Evolutionary conservation across 176 grass and related monocot species (phyloP), one percentile per base, ranked within the genome.

Genomic region (Eleusine indica): DNA sequence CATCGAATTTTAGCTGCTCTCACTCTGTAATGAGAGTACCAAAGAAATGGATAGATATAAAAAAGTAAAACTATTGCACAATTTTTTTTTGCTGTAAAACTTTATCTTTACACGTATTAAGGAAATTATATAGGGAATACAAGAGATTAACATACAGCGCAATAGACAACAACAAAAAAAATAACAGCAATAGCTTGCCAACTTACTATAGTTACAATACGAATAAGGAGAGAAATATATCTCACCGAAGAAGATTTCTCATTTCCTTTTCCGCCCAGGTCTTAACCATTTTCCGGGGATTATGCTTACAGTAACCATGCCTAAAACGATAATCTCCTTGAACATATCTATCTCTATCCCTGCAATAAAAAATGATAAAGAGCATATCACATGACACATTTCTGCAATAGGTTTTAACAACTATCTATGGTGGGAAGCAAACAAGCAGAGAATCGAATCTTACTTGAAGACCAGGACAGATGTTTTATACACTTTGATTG

Each of bases 391-490:
- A 82, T 52, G 77, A 66, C 66, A 10, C 35, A 65, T 85, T 65
- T 47, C 9, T 72, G 38, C 17, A 25, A 41, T 72, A 78, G 54
- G 25, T 66, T 56, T 68, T 63, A 80, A 74, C 21, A 53, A 77
- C 66, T 49, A 77, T 66, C 66, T 6, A 38, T 18, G 46, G 40
- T 66, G 7, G 61, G 16, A 76, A 73, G 63, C 67, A 42, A 41
- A 71, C 4, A 68, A 65, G 4, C 56, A 71, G 42, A 80, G 21
- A 77, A 70, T 18, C 19, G 68, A 77, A 54, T 65, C 89, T 91
- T 90, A 98, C 96, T 98, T 96, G 83, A 98, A 98, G 84, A 98
- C 93, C 74, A 98, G 96, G 84, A 98, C 96, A 79, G 96, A 98
- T 35, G 96, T 98, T 86, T 98, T 98, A 66, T 98, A 98, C 68